Evolutionary conservation across 1,139 yeast species (phyloP).

Genomic region (Maudiozyma humilis): DNA sequence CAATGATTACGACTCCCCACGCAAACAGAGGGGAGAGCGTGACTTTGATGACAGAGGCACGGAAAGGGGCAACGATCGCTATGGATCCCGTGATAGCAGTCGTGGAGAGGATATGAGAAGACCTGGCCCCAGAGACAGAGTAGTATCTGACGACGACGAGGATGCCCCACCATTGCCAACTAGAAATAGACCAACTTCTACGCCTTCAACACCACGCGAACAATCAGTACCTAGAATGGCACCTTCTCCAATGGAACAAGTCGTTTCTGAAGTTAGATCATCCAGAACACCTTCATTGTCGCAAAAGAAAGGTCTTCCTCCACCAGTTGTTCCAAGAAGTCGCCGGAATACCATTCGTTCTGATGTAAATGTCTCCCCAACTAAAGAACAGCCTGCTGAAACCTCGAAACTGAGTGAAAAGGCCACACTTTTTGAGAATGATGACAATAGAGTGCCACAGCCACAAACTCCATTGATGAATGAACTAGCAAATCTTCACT

Average conservation of each 20-base stretch:
- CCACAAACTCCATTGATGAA: neutral
- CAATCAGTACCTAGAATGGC: neutral
- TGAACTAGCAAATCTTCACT: slow-evolving; percentile 10
- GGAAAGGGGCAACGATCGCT: neutral
- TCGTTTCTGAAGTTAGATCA: neutral
- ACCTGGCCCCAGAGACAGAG: neutral
- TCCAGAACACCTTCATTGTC: neutral
- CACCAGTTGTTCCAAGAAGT: slow-evolving; percentile 1
- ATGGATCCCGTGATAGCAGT: neutral
- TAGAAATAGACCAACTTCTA: slow-evolving; percentile 1
- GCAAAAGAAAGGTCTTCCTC: slow-evolving; percentile 1
- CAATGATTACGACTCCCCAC: neutral
- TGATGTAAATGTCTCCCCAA: neutral
- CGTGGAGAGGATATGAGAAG: neutral
- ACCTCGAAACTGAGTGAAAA: neutral
- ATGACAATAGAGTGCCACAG: neutral
- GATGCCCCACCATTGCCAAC: slow-evolving; percentile 3
- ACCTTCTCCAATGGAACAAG: neutral
- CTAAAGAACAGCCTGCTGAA: neutral
- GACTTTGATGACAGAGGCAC: neutral
- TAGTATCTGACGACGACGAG: neutral
- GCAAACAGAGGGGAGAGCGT: neutral
- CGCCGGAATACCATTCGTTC: slow-evolving; percentile 3
- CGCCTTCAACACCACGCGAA: neutral
- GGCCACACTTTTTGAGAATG: neutral